Base-by-base conservation (phyloP, 2,329 filamentous ascomycete genomes). In the Cordyceps tenuipes region DNA sequence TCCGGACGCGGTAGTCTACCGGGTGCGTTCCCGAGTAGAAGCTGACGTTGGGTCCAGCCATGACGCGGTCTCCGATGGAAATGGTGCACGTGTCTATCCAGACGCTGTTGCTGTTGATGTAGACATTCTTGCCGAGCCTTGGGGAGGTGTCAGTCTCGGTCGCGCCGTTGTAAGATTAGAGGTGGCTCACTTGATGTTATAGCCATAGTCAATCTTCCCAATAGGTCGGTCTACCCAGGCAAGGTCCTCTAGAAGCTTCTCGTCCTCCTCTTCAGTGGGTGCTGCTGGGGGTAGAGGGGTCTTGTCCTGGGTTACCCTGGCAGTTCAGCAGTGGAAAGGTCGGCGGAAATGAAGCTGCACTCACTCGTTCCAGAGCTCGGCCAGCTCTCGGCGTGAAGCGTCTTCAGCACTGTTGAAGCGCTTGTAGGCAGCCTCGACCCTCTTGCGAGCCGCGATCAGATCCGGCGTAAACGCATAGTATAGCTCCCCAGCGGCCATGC, bases 11-110 rank as follows among this genome's bases (percentile, higher is more conserved):
- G 0, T 89, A 89, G 66, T 95, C 89, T 0, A 91, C 73, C 1
- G 91, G 90, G 72, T 96, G 91, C 0, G 82, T 86, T 1, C 83
- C 91, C 44, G 83, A 83, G 70, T 83, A 96, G 65, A 96, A 82
- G 43, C 79, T 85, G 47, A 91, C 89, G 68, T 90, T 89, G 1
- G 91, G 90, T 0, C 89, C 91, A 47, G 94, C 76, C 29, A 96
- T 75, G 43, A 89, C 93, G 57, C 91, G 84, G 5, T 85, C 82
- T 0, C 91, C 91, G 53, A 96, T 84, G 1, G 79, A 85, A 60
- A 95, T 88, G 31, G 78, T 73, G 70, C 86, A 89, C 1, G 88
- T 92, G 69, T 96, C 91, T 34, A 95, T 76, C 69, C 91, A 88
- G 6, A 84, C 86, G 66, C 83, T 86, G 72, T 90, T 86, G 69